Evolutionary conservation across 768 basidiomycete species (phyloP).

Genomic region (Amanita polypyramis): DNA sequence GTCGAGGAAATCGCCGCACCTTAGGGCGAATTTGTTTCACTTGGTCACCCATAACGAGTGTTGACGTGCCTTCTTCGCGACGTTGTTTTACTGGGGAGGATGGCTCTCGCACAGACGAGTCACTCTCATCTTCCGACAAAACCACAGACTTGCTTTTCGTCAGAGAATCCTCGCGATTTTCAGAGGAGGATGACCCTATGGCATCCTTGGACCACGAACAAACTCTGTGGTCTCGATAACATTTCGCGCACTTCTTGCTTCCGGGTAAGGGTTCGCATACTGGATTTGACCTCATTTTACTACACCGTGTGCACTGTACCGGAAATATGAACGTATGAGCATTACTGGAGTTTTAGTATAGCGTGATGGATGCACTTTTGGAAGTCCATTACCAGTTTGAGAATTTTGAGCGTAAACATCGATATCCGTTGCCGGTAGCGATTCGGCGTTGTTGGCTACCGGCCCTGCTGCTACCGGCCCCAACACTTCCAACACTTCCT

Average conservation of each 20-base stretch:
- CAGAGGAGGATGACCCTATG: background rate
- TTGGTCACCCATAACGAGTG: background rate
- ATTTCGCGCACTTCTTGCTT: constrained; percentile 1
- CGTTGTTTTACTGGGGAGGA: no score
- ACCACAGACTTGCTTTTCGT: background rate
- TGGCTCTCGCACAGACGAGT: background rate
- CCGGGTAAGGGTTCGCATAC: background rate
- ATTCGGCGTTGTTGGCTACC: background rate
- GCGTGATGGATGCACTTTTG: background rate
- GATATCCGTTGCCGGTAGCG: background rate
- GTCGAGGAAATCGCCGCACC: background rate
- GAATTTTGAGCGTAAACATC: background rate
- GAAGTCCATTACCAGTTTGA: background rate
- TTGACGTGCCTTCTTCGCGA: no score
- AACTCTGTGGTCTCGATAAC: background rate
- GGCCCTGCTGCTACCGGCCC: background rate
- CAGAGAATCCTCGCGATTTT: background rate
- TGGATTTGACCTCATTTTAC: background rate
- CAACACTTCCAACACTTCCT: background rate
- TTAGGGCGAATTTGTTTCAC: background rate
- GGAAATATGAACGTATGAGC: background rate
- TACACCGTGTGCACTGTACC: background rate
- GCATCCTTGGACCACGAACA: background rate
- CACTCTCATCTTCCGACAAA: background rate
- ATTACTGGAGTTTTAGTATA: background rate